Percentiles rank a stretch among this genome's conserved stretches.
Conservation (phyloP, 2,329 filamentous ascomycete genomes). For the Diaporthe caulivora region DNA sequence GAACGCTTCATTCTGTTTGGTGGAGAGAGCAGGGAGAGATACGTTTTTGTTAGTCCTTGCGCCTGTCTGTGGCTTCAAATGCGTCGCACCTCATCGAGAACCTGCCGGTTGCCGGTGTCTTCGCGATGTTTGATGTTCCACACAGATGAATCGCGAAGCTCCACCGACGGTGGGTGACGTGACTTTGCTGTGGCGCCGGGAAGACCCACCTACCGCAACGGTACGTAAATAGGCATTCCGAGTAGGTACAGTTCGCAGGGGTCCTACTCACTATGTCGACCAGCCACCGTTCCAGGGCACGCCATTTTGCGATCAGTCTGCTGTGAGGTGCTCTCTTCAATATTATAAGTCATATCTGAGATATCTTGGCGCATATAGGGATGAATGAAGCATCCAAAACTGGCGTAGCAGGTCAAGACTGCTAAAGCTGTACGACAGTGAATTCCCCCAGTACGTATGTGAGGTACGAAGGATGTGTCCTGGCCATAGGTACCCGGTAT, state of each 20-base stretch:
- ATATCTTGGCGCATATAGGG: neutral
- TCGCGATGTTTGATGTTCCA: slow-evolving; percentile 4
- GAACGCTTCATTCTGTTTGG: slow-evolving; percentile 69
- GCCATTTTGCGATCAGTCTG: neutral
- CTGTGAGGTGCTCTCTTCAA: neutral
- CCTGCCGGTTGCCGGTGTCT: neutral
- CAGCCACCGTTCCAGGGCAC: neutral
- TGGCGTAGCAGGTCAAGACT: neutral
- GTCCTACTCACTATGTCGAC: neutral
- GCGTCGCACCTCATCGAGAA: too few species aligned
- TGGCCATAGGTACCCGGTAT: neutral
- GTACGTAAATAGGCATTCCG: neutral
- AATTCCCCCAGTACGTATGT: too few species aligned
- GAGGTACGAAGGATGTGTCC: too few species aligned
- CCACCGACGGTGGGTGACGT: slow-evolving; percentile 21
- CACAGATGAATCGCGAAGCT: neutral
- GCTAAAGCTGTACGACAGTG: too few species aligned
- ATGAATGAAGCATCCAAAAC: neutral
- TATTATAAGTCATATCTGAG: neutral
- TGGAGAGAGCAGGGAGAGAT: neutral
- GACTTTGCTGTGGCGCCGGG: neutral
- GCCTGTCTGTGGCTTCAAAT: neutral
- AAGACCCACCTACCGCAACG: neutral
- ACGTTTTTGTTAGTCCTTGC: slow-evolving; percentile 12
- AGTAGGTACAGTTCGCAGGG: slow-evolving; percentile 1